Evolutionary conservation across 1,284 basidiomycete genomes (phyloP).

Genomic region (Cerioporus squamosus): DNA sequence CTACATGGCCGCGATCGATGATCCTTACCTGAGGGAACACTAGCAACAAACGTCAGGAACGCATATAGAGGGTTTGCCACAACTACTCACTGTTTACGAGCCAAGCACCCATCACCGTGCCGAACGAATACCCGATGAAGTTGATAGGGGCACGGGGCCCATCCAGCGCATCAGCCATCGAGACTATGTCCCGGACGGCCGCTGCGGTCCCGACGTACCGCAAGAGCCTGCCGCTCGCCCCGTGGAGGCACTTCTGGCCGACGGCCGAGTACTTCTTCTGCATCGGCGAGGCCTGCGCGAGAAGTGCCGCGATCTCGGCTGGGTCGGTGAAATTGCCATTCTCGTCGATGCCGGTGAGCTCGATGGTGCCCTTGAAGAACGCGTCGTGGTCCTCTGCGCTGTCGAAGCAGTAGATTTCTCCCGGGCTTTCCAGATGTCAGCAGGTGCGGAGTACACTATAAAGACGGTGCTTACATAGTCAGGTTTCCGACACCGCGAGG

Average conservation of each 20-base stretch:
- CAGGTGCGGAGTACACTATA: too few relatives aligned
- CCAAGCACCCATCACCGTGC: conserved; percentile 17
- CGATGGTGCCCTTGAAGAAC: conserved; percentile 16
- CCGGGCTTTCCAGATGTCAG: not conserved
- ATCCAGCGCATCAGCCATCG: conserved; percentile 21
- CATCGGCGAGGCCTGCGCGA: conserved; percentile 10
- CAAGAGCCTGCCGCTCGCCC: not conserved
- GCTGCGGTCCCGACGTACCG: conserved; percentile 23
- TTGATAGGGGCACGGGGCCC: conserved; percentile 15
- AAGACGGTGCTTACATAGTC: conserved; percentile 1
- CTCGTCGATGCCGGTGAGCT: conserved; percentile 11
- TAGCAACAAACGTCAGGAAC: too few relatives aligned
- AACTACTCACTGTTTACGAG: conserved; percentile 22
- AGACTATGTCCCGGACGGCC: conserved; percentile 18
- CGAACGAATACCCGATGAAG: conserved; percentile 19
- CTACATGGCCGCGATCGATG: too few relatives aligned
- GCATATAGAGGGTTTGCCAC: too few relatives aligned
- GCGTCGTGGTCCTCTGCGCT: not conserved
- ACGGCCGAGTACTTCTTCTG: conserved; percentile 15
- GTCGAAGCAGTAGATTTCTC: conserved; percentile 13
- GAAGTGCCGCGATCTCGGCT: conserved; percentile 1
- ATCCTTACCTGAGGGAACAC: too few relatives aligned
- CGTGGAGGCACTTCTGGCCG: not conserved
- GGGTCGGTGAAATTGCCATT: conserved; percentile 12
- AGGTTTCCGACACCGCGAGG: conserved; percentile 14